phyloP scores from a whole-genome alignment of 441 rosid genomes.

The Gossypium davidsonii region DNA sequence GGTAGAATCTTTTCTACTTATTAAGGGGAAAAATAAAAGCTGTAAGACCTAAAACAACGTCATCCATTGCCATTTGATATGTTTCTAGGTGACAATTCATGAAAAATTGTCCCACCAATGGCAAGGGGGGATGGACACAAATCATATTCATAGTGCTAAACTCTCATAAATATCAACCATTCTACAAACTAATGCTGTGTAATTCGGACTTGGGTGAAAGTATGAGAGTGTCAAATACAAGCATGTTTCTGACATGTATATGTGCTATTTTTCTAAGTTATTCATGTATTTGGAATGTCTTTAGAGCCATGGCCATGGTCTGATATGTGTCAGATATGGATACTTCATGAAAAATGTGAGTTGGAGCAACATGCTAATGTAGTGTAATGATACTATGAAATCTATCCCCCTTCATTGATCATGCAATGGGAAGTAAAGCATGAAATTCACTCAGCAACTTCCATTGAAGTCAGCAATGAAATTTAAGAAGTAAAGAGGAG shows the following conservation, averaged over 20 bases:
- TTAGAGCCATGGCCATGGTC: background rate
- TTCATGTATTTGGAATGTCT: background rate
- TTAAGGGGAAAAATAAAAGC: slow-evolving; percentile 4
- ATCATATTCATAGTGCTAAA: slow-evolving; percentile 12
- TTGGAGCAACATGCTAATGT: background rate
- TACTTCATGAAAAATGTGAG: background rate
- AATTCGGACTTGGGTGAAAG: background rate
- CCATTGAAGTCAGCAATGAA: background rate
- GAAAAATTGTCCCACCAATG: background rate
- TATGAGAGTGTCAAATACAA: background rate
- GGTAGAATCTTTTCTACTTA: background rate
- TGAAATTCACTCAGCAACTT: background rate
- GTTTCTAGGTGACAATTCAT: background rate
- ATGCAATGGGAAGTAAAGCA: background rate
- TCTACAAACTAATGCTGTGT: background rate
- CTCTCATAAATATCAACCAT: slow-evolving; percentile 6
- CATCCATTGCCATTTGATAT: background rate
- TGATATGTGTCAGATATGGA: background rate
- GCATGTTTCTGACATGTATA: background rate
- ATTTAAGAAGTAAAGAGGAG: background rate
- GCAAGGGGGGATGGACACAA: background rate
- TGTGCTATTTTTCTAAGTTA: background rate
- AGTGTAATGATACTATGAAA: background rate
- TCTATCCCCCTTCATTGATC: background rate
- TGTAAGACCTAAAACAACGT: background rate